phyloP scores from a whole-genome alignment of 2,329 filamentous ascomycete genomes.

The Cordyceps javanica region DNA sequence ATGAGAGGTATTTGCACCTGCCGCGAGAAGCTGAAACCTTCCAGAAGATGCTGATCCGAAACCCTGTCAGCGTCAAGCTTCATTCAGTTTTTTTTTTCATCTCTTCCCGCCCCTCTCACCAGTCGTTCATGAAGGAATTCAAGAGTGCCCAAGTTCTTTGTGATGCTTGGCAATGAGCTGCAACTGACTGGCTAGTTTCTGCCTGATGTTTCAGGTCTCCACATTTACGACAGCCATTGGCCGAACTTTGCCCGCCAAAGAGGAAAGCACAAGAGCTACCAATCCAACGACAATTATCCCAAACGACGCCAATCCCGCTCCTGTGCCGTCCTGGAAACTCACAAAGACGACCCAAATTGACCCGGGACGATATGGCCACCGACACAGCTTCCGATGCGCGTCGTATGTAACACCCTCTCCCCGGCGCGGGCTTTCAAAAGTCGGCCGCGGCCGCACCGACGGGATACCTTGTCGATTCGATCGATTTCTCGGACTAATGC shows the following conservation, averaged over 20 bases:
- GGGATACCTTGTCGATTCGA: slow-evolving; percentile 16
- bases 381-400: slow-evolving; percentile 31
- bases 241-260: slow-evolving; percentile 12
- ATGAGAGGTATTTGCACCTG: not conserved
- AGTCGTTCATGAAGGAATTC: not conserved
- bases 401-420: slow-evolving; percentile 25
- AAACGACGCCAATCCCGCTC: not conserved
- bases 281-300: slow-evolving; percentile 1
- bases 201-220: slow-evolving; percentile 12
- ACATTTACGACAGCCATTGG: not conserved
- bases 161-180: not conserved
- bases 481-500: not conserved
- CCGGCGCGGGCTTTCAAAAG: too few relatives aligned
- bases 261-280: slow-evolving; percentile 17
- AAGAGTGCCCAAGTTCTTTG: not conserved
- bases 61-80: not conserved
- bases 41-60: not conserved
- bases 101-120: not conserved
- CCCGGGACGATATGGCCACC: slow-evolving; percentile 29
- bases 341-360: slow-evolving; percentile 26
- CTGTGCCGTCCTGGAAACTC: not conserved
- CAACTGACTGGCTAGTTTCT: slow-evolving; percentile 7
- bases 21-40: not conserved
- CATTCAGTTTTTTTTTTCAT: not conserved
- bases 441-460: not conserved